Conservation (phyloP, 257 asterid species). For the Schizonepeta tenuifolia region DNA sequence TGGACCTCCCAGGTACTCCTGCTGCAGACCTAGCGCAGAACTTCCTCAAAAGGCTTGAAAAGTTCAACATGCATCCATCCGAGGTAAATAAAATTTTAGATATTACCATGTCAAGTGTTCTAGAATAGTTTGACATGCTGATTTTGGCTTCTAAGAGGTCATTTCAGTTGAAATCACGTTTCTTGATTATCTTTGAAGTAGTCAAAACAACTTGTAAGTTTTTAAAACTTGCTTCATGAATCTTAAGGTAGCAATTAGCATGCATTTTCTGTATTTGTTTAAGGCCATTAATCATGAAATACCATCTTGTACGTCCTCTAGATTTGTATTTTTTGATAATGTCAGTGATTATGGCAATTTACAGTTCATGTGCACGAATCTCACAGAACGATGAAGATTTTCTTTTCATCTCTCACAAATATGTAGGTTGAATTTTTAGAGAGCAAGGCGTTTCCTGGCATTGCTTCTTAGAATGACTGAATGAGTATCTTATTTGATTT, state of each 20-base stretch:
- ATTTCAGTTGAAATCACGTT: background rate
- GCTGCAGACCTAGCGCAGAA: constrained; percentile 92
- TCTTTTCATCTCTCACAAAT: constrained; percentile 1
- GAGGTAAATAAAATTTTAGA: constrained; percentile 61
- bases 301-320: background rate
- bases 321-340: background rate
- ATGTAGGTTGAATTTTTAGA: background rate
- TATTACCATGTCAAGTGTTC: background rate
- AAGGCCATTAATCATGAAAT: background rate
- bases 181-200: constrained; percentile 2
- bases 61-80: constrained; percentile 86
- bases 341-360: background rate
- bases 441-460: background rate
- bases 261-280: too few relatives aligned
- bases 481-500: background rate
- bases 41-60: constrained; percentile 77
- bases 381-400: background rate
- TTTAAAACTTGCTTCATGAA: constrained; percentile 13
- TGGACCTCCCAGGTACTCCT: constrained; percentile 79
- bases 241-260: too few relatives aligned
- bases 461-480: background rate
- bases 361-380: constrained; percentile 14
- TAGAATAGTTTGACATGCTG: constrained; percentile 6
- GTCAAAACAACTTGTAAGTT: background rate
- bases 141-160: constrained; percentile 17